phyloP scores from a whole-genome alignment of 176 grass and related monocot species.

The Oryza meyeriana region DNA sequence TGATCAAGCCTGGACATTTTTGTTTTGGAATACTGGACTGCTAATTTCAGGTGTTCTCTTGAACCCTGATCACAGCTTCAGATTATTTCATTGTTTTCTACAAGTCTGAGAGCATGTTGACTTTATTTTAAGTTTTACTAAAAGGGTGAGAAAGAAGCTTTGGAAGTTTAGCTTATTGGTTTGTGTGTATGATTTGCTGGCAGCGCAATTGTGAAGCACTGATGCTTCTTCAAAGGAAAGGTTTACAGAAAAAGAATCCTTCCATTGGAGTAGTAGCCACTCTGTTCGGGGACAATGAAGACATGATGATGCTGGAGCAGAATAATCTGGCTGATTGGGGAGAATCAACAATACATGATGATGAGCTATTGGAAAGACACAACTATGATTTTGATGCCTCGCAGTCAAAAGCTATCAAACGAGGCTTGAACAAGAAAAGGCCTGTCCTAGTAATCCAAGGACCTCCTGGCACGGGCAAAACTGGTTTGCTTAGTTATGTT shows the following conservation, averaged over 20 bases:
- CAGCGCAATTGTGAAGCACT: conserved; percentile 94
- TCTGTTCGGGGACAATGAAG: conserved; percentile 82
- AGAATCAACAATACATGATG: conserved; percentile 36
- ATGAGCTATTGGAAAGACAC: conserved; percentile 13
- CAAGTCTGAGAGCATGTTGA: neutral
- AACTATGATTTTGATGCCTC: conserved; percentile 61
- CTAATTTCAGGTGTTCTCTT: neutral
- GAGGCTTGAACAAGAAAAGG: conserved; percentile 78
- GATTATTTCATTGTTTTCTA: neutral
- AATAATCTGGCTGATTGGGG: conserved; percentile 57
- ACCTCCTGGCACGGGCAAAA: conserved; percentile 90
- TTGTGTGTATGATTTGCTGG: conserved; percentile 25
- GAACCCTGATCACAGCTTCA: neutral
- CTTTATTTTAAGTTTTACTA: neutral
- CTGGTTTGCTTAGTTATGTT: conserved; percentile 69
- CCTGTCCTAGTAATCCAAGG: conserved; percentile 76
- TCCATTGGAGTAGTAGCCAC: conserved; percentile 76
- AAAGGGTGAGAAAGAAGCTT: neutral
- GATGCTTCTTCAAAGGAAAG: conserved; percentile 80
- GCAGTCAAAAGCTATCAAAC: conserved; percentile 57
- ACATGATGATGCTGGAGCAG: conserved; percentile 54
- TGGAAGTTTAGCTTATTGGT: neutral
- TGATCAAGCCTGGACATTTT: neutral
- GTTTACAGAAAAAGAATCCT: conserved; percentile 75
- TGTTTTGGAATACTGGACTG: neutral